A percentile compares a stretch with the other conserved stretches of the same genome.
phyloP scores from a whole-genome alignment of 257 asterid species.

The Plantago ovata region DNA sequence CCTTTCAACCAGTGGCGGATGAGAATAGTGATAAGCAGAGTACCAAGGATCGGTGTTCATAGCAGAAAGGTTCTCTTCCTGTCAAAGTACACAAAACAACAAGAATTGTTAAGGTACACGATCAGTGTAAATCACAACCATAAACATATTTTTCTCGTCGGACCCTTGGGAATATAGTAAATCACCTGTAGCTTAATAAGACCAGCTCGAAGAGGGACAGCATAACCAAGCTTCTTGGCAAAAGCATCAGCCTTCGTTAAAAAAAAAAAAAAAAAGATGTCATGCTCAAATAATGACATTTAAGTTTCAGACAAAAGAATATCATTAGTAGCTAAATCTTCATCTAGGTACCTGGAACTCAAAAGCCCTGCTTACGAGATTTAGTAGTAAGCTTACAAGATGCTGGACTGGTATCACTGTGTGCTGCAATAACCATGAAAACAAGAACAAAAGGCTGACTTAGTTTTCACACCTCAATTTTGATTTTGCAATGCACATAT shows the following conservation, averaged over 20 bases:
- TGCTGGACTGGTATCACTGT: slow-evolving; percentile 95
- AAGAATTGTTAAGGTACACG: slow-evolving; percentile 4
- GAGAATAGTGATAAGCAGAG: slow-evolving; percentile 95
- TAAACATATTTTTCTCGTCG: no score
- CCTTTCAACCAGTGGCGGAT: slow-evolving; percentile 94
- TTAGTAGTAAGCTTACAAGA: slow-evolving; percentile 75
- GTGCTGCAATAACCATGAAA: slow-evolving; percentile 69
- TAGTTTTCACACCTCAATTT: no score
- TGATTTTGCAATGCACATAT: no score
- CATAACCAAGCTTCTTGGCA: slow-evolving; percentile 90
- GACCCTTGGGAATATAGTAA: slow-evolving; percentile 4
- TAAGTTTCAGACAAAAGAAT: slow-evolving; percentile 4
- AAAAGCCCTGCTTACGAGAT: slow-evolving; percentile 90
- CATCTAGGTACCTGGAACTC: slow-evolving; percentile 82
- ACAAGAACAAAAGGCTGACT: no score
- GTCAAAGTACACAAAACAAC: slow-evolving; percentile 26
- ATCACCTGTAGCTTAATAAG: slow-evolving; percentile 91
- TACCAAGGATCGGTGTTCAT: slow-evolving; percentile 97
- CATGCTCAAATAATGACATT: slow-evolving; percentile 8
- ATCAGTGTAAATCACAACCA: neutral
- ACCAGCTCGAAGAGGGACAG: slow-evolving; percentile 76
- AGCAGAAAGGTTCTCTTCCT: slow-evolving; percentile 92
- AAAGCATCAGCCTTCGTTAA: slow-evolving; percentile 83
- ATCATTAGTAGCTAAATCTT: slow-evolving; percentile 2
- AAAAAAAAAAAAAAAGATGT: slow-evolving; percentile 21